Evolutionary conservation across 257 asterid species (phyloP), one percentile per base, ranked within the genome.

Genomic region (Voacanga thouarsii): DNA sequence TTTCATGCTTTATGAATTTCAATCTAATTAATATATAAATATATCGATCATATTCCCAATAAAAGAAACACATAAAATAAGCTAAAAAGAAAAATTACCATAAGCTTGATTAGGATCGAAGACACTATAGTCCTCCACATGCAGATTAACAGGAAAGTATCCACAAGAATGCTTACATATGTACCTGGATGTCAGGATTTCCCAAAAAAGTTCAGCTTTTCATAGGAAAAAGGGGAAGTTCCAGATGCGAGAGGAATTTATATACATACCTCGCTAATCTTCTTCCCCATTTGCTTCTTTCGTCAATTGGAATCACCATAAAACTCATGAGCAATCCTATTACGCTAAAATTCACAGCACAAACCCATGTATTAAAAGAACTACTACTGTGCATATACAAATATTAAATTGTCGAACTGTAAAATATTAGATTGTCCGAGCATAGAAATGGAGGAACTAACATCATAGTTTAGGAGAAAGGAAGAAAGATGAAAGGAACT

Each of bases 21-120:
- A n/a, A n/a, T n/a, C n/a, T n/a, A n/a, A n/a, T n/a, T n/a, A n/a
- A n/a, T n/a, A n/a, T n/a, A n/a, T n/a, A n/a, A n/a, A n/a, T n/a
- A n/a, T n/a, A n/a, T n/a, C n/a, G n/a, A n/a, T n/a, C n/a, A n/a
- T n/a, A n/a, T n/a, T n/a, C n/a, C n/a, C n/a, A n/a, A n/a, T n/a
- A n/a, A n/a, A n/a, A n/a, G n/a, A 11, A 65, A 23, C 3, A 75
- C 18, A 33, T n/a, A 59, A 75, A 71, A 61, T 72, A 70, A 55
- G 61, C 37, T 72, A 78, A 53, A 66, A 16, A 37, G 23, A 11
- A 12, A n/a, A 56, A 3, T 81, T 89, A 94, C 97, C 98, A 76
- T 95, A 95, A 39, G 99, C 93, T 84, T 93, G 91, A 67, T 91
- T 88, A 74, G 99, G 96, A 87, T 95, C 98, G 81, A 95, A 95